Percentiles rank a stretch among this genome's conserved stretches.
Conservation (phyloP, 306 rosid species). For the Lagenaria siceraria region DNA sequence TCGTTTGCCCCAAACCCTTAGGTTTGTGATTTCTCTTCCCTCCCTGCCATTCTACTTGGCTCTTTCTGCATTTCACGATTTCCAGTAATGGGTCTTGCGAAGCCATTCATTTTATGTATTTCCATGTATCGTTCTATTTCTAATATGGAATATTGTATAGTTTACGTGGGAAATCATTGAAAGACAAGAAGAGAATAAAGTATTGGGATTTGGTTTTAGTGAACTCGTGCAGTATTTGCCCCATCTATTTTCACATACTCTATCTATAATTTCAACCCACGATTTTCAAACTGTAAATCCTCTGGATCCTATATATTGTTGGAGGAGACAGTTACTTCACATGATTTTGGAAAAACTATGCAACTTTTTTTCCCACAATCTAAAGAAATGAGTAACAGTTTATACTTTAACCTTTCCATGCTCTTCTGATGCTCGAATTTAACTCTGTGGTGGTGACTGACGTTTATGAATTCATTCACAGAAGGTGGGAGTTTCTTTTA, state of each 20-base stretch:
- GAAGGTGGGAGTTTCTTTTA: background rate
- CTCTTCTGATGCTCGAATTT: too few relatives aligned
- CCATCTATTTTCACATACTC: background rate
- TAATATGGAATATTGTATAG: background rate
- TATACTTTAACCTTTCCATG: too few relatives aligned
- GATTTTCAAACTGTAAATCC: background rate
- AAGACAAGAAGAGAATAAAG: background rate
- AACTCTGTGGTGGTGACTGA: too few relatives aligned
- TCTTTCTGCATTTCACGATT: background rate
- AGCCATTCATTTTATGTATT: background rate
- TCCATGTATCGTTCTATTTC: background rate
- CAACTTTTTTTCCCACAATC: background rate
- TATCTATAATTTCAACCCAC: background rate
- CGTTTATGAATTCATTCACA: background rate
- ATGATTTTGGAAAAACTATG: background rate
- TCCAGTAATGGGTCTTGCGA: background rate
- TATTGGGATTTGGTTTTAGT: background rate
- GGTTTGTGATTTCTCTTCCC: background rate
- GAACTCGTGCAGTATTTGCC: background rate
- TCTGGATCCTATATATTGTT: background rate
- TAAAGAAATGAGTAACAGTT: background rate
- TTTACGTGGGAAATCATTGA: background rate
- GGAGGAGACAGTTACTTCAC: background rate
- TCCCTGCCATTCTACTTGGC: background rate
- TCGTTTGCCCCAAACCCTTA: background rate